phyloP scores from a whole-genome alignment of 495 filamentous ascomycete species.

The Extremus antarcticus region DNA sequence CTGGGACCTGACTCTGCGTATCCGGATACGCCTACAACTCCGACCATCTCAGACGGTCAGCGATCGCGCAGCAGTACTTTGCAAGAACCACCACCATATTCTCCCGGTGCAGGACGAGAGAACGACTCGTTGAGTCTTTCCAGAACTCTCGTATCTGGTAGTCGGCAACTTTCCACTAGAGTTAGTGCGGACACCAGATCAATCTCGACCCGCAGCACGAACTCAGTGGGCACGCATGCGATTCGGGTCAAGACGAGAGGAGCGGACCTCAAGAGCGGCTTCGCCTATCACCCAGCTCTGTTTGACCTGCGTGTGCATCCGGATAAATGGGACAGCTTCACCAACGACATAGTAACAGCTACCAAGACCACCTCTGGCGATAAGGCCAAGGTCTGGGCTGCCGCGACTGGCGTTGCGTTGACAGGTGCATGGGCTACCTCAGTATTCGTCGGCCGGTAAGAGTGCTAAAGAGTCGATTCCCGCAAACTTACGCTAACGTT shows the following conservation, averaged over 20 bases:
- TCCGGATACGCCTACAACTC: background rate
- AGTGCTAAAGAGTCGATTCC: too few species aligned
- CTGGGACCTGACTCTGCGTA: background rate
- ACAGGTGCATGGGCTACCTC: constrained; percentile 4
- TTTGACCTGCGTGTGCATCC: constrained; percentile 11
- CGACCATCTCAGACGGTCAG: background rate
- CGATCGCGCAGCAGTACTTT: background rate
- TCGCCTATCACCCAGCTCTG: constrained; percentile 11
- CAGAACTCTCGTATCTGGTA: background rate
- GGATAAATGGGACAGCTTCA: constrained; percentile 9
- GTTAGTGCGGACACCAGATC: background rate
- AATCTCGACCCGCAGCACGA: background rate
- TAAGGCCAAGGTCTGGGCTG: constrained; percentile 1
- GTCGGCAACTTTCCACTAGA: background rate
- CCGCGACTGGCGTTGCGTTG: constrained; percentile 3
- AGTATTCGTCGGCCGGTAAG: constrained; percentile 3
- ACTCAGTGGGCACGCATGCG: constrained; percentile 1
- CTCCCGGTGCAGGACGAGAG: background rate
- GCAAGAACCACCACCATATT: background rate
- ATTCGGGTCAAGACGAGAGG: constrained; percentile 4
- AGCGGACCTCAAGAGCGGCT: constrained; percentile 7
- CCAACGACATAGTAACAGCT: background rate
- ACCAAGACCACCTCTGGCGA: constrained; percentile 8
- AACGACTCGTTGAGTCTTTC: background rate
- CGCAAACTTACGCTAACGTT: background rate